Percentiles rank a stretch among this genome's conserved stretches.
phyloP scores from a whole-genome alignment of 2,329 filamentous ascomycete species.

The Triangularia setosa region DNA sequence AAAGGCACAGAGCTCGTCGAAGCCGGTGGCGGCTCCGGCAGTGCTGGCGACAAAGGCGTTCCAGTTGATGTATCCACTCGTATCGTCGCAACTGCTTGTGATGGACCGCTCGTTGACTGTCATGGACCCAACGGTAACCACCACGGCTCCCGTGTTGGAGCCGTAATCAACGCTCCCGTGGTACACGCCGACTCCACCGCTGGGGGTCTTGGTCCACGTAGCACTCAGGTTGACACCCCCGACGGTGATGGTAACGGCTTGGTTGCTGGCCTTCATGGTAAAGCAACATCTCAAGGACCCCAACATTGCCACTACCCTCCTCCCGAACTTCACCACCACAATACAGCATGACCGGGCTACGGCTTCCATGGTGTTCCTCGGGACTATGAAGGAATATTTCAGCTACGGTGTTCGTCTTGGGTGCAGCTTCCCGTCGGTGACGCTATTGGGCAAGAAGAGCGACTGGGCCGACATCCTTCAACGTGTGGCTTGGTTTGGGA shows the following conservation, averaged over 20 bases:
- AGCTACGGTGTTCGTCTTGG: conserved; percentile 26
- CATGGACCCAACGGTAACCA: conserved; percentile 28
- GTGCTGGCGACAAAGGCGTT: conserved; percentile 36
- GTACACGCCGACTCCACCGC: conserved; percentile 32
- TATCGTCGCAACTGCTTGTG: conserved; percentile 23
- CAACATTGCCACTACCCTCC: conserved; percentile 26
- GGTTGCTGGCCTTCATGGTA: conserved; percentile 11
- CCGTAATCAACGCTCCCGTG: conserved; percentile 30
- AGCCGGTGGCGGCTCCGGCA: conserved; percentile 4
- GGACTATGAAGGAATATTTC: conserved; percentile 41
- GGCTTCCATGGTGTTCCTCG: conserved; percentile 42
- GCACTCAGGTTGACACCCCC: conserved; percentile 24
- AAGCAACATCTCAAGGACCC: conserved; percentile 6
- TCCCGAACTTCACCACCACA: conserved; percentile 43
- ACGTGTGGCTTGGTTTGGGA: conserved; percentile 36
- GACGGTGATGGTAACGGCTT: conserved; percentile 33
- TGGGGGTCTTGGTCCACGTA: conserved; percentile 28
- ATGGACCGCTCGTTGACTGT: conserved; percentile 27
- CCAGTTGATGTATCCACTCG: conserved; percentile 30
- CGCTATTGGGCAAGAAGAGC: conserved; percentile 38
- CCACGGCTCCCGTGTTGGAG: conserved; percentile 25
- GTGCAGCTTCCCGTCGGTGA: conserved; percentile 47
- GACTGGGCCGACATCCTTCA: conserved; percentile 37
- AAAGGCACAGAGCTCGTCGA: conserved; percentile 27
- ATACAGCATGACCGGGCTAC: conserved; percentile 37